A percentile compares a stretch with the other conserved stretches of the same genome.
phyloP scores from a whole-genome alignment of 306 rosid species.

The Dryas octopetala region DNA sequence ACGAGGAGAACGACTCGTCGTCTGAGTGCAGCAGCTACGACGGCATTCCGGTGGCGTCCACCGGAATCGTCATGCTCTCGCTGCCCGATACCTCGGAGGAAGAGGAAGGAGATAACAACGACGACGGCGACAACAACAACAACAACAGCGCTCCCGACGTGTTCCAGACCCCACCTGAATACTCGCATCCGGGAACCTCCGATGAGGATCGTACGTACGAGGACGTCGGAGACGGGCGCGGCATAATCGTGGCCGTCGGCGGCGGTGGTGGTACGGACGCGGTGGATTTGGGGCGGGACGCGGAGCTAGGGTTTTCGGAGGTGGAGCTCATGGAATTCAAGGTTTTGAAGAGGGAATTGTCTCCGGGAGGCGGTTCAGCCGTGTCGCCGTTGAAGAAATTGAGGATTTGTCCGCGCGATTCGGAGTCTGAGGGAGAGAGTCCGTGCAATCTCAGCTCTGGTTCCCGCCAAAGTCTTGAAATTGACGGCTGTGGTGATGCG shows the following conservation, averaged over 20 bases:
- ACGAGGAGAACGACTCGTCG: neutral
- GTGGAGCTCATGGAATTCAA: neutral
- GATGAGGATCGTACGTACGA: neutral
- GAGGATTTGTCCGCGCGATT: conserved; percentile 20
- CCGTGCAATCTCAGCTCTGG: neutral
- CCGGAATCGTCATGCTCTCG: conserved; percentile 34
- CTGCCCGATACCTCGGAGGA: conserved; percentile 26
- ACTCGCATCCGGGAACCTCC: conserved; percentile 21
- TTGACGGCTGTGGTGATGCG: neutral
- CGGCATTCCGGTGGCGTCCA: conserved; percentile 1
- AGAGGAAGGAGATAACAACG: neutral
- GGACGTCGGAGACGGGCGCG: neutral
- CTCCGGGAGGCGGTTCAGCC: conserved; percentile 1
- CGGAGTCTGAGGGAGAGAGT: neutral
- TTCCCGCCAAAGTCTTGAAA: neutral
- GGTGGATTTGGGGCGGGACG: conserved; percentile 37
- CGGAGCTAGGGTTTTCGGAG: conserved; percentile 37
- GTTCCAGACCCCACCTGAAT: conserved; percentile 59
- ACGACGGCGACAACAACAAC: neutral
- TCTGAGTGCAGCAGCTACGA: neutral
- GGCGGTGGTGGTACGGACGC: neutral
- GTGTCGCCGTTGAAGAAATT: conserved; percentile 28
- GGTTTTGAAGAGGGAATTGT: conserved; percentile 23
- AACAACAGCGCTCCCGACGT: conserved; percentile 32
- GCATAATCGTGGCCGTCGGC: conserved; percentile 2